These are phyloP conservation scores for Penicillium pancosmium DNA, from an alignment of 495 filamentous ascomycete genomes.

Conservation along the genomic window DNA sequence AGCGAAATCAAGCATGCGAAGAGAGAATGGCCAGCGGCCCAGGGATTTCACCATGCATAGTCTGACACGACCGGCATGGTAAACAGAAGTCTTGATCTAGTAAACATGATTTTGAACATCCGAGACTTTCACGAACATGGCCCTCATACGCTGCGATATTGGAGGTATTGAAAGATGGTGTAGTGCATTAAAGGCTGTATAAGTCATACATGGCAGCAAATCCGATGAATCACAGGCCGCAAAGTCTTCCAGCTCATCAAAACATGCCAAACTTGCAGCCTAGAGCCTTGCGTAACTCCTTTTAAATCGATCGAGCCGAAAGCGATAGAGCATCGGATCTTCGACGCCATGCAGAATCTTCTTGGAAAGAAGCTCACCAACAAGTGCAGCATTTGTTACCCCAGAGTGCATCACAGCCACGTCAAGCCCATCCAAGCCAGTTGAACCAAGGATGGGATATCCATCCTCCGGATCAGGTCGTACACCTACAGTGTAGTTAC, in stretches of 20 bases:
- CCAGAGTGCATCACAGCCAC: constrained; percentile 2
- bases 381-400: background rate
- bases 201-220: too few species aligned
- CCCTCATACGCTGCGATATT: too few species aligned
- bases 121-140: too few species aligned
- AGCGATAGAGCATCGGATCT: background rate
- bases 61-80: too few species aligned
- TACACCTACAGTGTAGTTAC: background rate
- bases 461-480: constrained; percentile 1
- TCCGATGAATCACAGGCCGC: background rate
- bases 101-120: too few species aligned
- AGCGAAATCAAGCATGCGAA: too few species aligned
- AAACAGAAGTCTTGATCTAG: too few species aligned
- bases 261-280: background rate
- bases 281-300: background rate
- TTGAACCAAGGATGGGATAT: background rate
- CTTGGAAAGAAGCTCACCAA: background rate
- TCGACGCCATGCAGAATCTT: background rate
- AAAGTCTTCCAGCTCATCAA: background rate
- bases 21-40: too few species aligned
- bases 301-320: background rate
- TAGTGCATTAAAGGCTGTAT: too few species aligned
- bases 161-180: too few species aligned
- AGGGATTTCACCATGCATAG: too few species aligned
- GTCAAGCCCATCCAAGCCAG: constrained; percentile 1